Evolutionary conservation across 139 green algal genomes (phyloP), one percentile per base, ranked within the genome.

Genomic region (Trebouxia sp.): DNA sequence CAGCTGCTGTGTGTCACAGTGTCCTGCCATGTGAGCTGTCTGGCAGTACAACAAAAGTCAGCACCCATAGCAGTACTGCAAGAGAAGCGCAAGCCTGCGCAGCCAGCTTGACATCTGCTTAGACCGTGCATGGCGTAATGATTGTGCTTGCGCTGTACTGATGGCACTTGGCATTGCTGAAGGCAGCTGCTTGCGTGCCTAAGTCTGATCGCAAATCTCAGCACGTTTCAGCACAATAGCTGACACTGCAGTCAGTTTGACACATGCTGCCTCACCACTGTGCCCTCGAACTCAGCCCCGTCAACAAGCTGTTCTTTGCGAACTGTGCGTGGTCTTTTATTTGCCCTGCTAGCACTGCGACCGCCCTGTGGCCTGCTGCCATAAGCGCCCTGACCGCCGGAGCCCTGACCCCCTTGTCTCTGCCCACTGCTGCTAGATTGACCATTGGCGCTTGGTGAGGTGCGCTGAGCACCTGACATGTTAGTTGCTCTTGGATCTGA

Each of bases 251-350:
- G 11, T 30, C 10, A 69, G 38, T 24, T 39, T 37, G 3, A 66
- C 7, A 67, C 35, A 41, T 70, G 75, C 32, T 17, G 17, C 81
- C 89, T 80, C 65, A 93, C 89, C 83, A 93, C 85, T 15, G 45
- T 83, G 83, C 87, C 89, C 80, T 91, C 83, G 28, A 89, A 82
- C 58, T 89, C 76, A 26, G 86, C 58, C 14, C 86, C 87, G 43
- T 84, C 43, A 66, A 87, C 80, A 2, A 93, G 70, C n/a, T 81
- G 70, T 20, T 66, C 58, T 5, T n/a, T 37, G 12, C 37, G n/a
- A 45, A 72, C 62, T n/a, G 35, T 72, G 14, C 62, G 62, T 24
- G 62, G 62, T 37, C 12, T 72, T 45, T 17, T 14, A 5, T 14
- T 17, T 53, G 47, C 2, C 47, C 47, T 53, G 47, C 47, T 17